A percentile compares a stretch with the other conserved stretches of the same genome.
Conservation (phyloP, 306 rosid species). For the Fagus crenata region DNA sequence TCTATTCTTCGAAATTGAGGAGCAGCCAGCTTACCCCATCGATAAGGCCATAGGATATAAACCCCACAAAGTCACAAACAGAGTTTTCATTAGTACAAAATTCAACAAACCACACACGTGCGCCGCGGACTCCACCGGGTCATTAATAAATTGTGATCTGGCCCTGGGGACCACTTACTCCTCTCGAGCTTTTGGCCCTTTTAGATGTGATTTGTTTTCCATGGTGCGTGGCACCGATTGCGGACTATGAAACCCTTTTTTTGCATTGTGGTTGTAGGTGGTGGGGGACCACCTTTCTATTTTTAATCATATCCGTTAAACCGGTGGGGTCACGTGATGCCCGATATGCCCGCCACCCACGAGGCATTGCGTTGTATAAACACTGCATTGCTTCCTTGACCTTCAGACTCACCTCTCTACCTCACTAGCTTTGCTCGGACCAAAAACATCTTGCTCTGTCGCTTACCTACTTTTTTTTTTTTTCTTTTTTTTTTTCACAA, state of each 20-base stretch:
- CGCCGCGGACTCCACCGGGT: conserved; percentile 39
- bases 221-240: conserved; percentile 38
- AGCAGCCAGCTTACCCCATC: no score
- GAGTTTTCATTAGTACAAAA: background rate
- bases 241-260: background rate
- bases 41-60: no score
- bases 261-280: background rate
- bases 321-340: conserved; percentile 36
- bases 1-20: no score
- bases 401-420: no score
- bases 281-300: conserved; percentile 12
- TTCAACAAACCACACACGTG: conserved; percentile 33
- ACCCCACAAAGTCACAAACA: background rate
- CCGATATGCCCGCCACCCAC: conserved; percentile 41
- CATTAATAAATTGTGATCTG: conserved; percentile 22
- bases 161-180: conserved; percentile 2
- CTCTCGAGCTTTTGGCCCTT: background rate
- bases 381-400: background rate
- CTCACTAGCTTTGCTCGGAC: no score
- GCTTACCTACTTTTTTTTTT: no score
- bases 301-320: conserved; percentile 29
- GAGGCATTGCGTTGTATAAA: conserved; percentile 23
- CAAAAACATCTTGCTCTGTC: no score
- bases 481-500: no score
- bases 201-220: background rate